A percentile compares a stretch with the other conserved stretches of the same genome.
Conservation (phyloP, 2,329 filamentous ascomycete genomes). For the Botryotinia convoluta region DNA sequence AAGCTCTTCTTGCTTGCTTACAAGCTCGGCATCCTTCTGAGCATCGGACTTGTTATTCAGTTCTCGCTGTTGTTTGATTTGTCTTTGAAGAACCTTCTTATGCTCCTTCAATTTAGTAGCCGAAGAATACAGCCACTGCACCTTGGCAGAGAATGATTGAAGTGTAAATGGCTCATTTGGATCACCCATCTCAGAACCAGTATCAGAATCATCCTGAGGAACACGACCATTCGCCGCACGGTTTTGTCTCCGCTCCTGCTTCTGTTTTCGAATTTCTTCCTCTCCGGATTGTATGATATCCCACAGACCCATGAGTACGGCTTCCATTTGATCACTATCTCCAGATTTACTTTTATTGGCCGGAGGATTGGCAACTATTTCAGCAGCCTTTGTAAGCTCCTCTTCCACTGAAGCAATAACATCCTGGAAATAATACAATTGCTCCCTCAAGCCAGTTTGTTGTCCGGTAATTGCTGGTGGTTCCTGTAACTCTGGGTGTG, state of each 20-base stretch:
- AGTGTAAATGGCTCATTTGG: conserved; percentile 66
- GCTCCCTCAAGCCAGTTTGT: conserved; percentile 59
- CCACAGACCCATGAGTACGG: conserved; percentile 51
- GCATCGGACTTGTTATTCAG: conserved; percentile 84
- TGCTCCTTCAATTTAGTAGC: conserved; percentile 80
- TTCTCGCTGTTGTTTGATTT: conserved; percentile 93
- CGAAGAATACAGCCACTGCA: conserved; percentile 75
- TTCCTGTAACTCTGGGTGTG: conserved; percentile 50
- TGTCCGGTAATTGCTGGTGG: conserved; percentile 57
- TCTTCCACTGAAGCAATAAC: conserved; percentile 51
- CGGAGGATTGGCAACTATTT: conserved; percentile 20
- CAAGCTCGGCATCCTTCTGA: conserved; percentile 64
- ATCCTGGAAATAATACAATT: conserved; percentile 65
- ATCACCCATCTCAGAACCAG: conserved; percentile 60
- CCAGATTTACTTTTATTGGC: conserved; percentile 38
- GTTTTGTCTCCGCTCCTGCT: conserved; percentile 51
- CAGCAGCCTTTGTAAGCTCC: conserved; percentile 31
- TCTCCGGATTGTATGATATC: conserved; percentile 50
- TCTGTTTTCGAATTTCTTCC: conserved; percentile 53
- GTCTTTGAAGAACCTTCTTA: conserved; percentile 81
- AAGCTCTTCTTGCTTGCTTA: conserved; percentile 56
- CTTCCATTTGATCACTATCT: conserved; percentile 55
- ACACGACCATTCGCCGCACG: conserved; percentile 56
- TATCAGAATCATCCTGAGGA: conserved; percentile 58
- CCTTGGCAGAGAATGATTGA: conserved; percentile 71